A percentile compares a stretch with the other conserved stretches of the same genome.
phyloP scores from a whole-genome alignment of 768 basidiomycete species.

The Trametopsis cervina region DNA sequence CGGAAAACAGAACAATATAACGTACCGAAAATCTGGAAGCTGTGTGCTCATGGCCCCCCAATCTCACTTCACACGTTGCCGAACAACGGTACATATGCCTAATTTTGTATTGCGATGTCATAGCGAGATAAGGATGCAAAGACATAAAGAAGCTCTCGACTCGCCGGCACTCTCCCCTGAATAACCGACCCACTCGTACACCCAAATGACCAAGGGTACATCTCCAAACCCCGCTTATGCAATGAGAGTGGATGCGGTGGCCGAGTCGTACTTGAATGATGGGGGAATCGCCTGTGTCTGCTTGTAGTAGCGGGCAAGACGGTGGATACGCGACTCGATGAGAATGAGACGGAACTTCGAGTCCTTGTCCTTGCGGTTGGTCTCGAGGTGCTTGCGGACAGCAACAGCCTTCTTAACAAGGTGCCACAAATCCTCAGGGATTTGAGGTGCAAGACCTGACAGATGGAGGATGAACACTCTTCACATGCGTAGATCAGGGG shows the following conservation, averaged over 20 bases:
- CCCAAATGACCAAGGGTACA: not conserved
- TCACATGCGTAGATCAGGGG: not conserved
- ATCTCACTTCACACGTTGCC: not conserved
- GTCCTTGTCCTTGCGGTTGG: constrained; percentile 99
- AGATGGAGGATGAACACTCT: too few relatives aligned
- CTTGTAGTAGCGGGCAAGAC: constrained; percentile 98
- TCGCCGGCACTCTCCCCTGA: constrained; percentile 1
- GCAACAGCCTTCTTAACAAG: constrained; percentile 99
- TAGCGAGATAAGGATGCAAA: constrained; percentile 6
- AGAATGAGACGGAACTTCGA: constrained; percentile 95
- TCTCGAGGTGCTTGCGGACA: constrained; percentile 97
- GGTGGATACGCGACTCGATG: constrained; percentile 98
- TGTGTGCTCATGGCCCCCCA: too few relatives aligned
- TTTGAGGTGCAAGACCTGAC: constrained; percentile 92
- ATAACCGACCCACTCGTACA: not conserved
- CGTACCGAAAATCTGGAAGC: too few relatives aligned
- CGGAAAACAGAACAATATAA: too few relatives aligned
- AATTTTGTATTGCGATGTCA: constrained; percentile 13
- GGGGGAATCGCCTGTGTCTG: constrained; percentile 96
- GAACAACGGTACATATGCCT: constrained; percentile 7
- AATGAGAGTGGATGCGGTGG: constrained; percentile 87
- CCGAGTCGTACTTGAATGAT: constrained; percentile 97
- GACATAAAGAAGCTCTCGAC: constrained; percentile 8
- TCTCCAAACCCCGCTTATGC: constrained; percentile 38
- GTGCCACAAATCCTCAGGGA: constrained; percentile 99